Evolutionary conservation across 768 basidiomycete genomes (phyloP), one percentile per base, ranked within the genome.

Genomic region (Russula dissimulans): DNA sequence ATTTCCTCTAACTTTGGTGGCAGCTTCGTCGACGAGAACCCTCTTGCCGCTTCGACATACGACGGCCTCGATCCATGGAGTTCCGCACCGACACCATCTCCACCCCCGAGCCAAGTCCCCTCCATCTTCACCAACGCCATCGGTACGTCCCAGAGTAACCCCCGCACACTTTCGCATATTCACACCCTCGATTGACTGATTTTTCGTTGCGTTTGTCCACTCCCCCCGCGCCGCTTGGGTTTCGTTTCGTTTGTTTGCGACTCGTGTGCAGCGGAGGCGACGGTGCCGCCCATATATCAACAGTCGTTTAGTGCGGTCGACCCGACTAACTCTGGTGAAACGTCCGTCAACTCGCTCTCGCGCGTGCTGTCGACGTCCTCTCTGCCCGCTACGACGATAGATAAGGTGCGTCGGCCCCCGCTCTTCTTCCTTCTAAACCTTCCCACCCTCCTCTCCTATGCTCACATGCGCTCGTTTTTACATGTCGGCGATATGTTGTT

Each of bases 281-380:
- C 84, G 26, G 84, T 92, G 12, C 93, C 93, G 29, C 72, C 82
- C 17, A 78, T 87, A 51, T 97, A 97, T 73, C 79, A 82, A 61
- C 78, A 78, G 48, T 82, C 92, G 11, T 90, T 89, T 67, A 77
- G 81, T 38, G 77, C 84, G 7, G 85, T 91, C 32, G 90, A 93
- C 71, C 78, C 82, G n/a, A 76, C 67, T 34, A 81, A 81, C 62
- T 75, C 81, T 12, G 91, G 90, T 48, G 89, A 92, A 68, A 82
- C 84, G 3, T 93, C 92, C 17, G 83, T 97, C 41, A 89, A 85
- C 65, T 80, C 90, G 0, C 75, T 95, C 43, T 90, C 91, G 49
- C 81, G 93, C 44, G 82, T 94, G 36, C 75, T 97, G 32, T 76
- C 80, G 34, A 89, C 91, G 1, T 89, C 92, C 0, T 77, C 78